Base-by-base conservation (phyloP, 106 monocot genomes). In the Dendrobium catenatum region DNA sequence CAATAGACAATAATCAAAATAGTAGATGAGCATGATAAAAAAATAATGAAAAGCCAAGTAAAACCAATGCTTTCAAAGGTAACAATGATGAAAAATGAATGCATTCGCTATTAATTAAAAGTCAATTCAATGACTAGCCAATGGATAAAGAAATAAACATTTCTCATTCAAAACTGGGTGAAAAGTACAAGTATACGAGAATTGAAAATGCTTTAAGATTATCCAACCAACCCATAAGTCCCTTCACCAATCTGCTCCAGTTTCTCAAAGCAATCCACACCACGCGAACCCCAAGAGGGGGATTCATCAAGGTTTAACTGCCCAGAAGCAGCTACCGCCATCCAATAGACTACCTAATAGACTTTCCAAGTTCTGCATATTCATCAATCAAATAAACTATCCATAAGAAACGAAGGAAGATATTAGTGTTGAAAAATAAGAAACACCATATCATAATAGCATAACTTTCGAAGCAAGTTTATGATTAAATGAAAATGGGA, bases 201-300 rank as follows among this genome's bases (percentile, higher is more conserved):
- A 77, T 41, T 47, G 16, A 13, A 5, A 6, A 77, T 22, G 40
- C 42, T 42, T 51, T 43, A 42, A 15, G 41, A 51, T 37, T 29
- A 15, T 37, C 4, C 15, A 42, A 81, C 85, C 70, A 61, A 96
- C 96, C 96, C 94, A 37, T 97, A 94, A n/a, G 97, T 97, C 48
- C 97, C 97, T 83, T 97, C 92, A 4, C 97, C 97, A 70, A 97
- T 97, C 92, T 97, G 94, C 92, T 97, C 94, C 86, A 97, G 79
- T 47, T 94, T 92, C 86, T 97, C 90, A 74, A 97, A 97, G 91
- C 94, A 94, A 51, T 97, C 94, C 79, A 96, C 91, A 80, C 94
- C 79, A 18, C 94, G 89, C 27, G 97, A 92, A 22, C 96, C 96
- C 94, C 94, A 94, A 9, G 94, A 87, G 15, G 96, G 96, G 79